Conservation (phyloP, 2,329 filamentous ascomycete genomes). For the Hymenoscyphus occultus region DNA sequence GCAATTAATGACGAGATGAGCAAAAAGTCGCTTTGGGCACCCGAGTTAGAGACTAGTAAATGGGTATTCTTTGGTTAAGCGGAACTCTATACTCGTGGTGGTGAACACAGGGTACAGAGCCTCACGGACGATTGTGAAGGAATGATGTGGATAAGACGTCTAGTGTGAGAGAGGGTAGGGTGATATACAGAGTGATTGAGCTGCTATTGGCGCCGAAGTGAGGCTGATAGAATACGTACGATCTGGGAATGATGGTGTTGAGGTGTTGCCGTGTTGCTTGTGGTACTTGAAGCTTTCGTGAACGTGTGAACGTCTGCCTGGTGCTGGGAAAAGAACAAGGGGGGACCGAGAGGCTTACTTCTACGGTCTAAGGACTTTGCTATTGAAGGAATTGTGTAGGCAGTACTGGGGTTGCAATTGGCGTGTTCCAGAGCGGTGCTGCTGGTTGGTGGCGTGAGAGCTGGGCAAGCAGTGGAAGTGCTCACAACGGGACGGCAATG, state of each 20-base stretch:
- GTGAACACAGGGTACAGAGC: not conserved
- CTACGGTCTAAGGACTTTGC: not conserved
- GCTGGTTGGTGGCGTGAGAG: not conserved
- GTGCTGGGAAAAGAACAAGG: not conserved
- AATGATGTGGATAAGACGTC: not conserved
- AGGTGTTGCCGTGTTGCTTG: not conserved
- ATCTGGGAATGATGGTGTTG: not conserved
- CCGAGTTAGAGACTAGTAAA: not conserved
- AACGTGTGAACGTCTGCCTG: not conserved
- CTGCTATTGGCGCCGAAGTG: not conserved
- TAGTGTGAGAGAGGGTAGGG: not conserved
- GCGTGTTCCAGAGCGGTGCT: not conserved
- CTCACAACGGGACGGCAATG: not conserved
- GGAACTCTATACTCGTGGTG: not conserved
- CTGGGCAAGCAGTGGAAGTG: not conserved
- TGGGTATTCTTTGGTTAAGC: not conserved
- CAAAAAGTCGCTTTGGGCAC: not conserved
- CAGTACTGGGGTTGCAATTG: not conserved
- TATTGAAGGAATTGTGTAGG: not conserved
- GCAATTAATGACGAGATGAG: not conserved
- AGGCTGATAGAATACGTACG: not conserved
- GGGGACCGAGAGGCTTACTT: conserved; percentile 3
- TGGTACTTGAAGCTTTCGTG: not conserved
- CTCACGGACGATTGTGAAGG: not conserved
- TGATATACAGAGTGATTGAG: not conserved